These are phyloP conservation scores for Parmales sp. DNA, from an alignment of 108 stramenopile species.

Conservation along the genomic window DNA sequence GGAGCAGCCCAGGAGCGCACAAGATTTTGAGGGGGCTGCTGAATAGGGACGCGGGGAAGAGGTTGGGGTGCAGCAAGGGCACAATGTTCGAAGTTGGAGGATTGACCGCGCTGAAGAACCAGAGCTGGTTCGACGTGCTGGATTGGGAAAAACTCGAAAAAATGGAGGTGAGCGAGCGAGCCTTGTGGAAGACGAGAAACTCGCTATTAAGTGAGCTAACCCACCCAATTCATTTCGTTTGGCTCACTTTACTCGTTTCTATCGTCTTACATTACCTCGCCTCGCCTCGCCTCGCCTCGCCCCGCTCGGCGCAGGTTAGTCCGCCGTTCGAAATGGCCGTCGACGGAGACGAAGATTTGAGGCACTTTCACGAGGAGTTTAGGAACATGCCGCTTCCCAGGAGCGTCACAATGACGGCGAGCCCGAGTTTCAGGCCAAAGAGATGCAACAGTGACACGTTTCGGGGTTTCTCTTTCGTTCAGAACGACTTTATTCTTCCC, in stretches of 20 bases:
- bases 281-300: too few species aligned
- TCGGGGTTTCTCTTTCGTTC: constrained; percentile 77
- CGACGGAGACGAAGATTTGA: constrained; percentile 58
- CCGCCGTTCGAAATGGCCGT: constrained; percentile 62
- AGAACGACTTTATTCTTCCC: constrained; percentile 59
- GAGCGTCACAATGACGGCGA: neutral
- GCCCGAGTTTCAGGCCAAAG: too few species aligned
- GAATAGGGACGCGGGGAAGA: constrained; percentile 71
- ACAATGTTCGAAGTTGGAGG: constrained; percentile 98
- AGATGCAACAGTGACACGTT: constrained; percentile 50
- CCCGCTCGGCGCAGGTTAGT: too few species aligned
- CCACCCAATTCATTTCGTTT: too few species aligned
- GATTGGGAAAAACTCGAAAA: constrained; percentile 81
- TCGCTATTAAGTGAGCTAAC: too few species aligned
- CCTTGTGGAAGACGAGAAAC: neutral
- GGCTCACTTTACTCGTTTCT: too few species aligned
- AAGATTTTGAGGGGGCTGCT: constrained; percentile 81
- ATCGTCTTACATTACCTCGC: too few species aligned
- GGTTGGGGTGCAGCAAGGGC: constrained; percentile 73
- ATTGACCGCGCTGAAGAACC: constrained; percentile 77
- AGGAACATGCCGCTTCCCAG: neutral
- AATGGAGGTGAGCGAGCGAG: constrained; percentile 42
- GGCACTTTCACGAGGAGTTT: constrained; percentile 74
- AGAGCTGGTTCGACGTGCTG: constrained; percentile 62
- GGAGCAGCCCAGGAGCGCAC: constrained; percentile 59